Percentiles rank a stretch among this genome's conserved stretches.
Evolutionary conservation across 2,329 filamentous ascomycete species (phyloP).

Genomic region (Sarocladium kiliense): DNA sequence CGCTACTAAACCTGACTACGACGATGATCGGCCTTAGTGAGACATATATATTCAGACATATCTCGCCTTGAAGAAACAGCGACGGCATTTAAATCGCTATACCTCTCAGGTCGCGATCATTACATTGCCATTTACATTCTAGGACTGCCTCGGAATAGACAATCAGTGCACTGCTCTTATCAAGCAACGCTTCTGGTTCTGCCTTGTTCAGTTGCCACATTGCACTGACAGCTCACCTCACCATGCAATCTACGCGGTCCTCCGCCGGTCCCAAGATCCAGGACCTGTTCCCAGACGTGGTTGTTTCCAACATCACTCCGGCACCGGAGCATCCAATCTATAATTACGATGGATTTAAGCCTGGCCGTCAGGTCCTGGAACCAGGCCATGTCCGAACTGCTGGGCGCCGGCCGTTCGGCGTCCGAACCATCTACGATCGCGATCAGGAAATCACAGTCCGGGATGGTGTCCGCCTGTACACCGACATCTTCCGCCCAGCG

Average conservation of each 20-base stretch:
- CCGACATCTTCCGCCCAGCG: neutral
- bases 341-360: neutral
- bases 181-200: too few relatives aligned
- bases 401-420: neutral
- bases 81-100: too few relatives aligned
- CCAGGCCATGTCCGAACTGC: neutral
- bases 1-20: too few relatives aligned
- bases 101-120: too few relatives aligned
- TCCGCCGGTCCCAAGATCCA: neutral
- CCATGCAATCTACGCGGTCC: neutral
- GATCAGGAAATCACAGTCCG: neutral
- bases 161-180: too few relatives aligned
- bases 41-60: too few relatives aligned
- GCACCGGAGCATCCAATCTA: neutral
- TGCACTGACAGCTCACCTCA: too few relatives aligned
- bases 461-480: neutral
- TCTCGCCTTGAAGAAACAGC: too few relatives aligned
- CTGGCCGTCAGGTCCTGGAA: neutral
- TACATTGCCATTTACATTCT: too few relatives aligned
- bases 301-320: neutral
- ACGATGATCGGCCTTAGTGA: too few relatives aligned
- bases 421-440: neutral
- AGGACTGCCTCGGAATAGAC: too few relatives aligned
- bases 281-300: neutral
- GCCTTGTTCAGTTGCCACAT: too few relatives aligned